Conservation (phyloP, 192 early-diverging fungal genomes). For the Coemansia asiatica region DNA sequence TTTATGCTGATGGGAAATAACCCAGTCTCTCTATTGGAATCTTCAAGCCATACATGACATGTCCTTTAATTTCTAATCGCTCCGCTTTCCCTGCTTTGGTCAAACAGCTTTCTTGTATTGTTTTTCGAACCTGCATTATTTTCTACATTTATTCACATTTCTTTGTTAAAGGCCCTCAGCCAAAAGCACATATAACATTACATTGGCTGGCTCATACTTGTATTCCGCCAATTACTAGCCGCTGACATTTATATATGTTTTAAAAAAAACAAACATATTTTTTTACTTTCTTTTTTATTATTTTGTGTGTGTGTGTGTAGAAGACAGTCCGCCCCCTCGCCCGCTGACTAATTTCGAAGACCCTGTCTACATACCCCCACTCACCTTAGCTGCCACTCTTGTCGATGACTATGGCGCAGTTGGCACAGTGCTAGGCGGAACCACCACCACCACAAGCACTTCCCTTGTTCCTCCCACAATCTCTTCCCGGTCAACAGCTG, state of each 20-base stretch:
- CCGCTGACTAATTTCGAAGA: slow-evolving; percentile 48
- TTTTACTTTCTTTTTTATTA: too few relatives aligned
- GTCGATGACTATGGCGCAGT: slow-evolving; percentile 40
- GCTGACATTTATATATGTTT: too few relatives aligned
- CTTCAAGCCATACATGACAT: not conserved
- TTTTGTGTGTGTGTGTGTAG: slow-evolving; percentile 8
- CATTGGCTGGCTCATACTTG: not conserved
- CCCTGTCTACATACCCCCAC: slow-evolving; percentile 52
- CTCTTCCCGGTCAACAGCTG: not conserved
- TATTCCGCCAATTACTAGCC: not conserved
- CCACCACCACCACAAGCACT: slow-evolving; percentile 5
- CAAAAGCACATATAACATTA: not conserved
- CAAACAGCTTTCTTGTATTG: not conserved
- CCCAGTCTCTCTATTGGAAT: not conserved
- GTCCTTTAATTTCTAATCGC: not conserved
- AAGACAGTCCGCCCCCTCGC: slow-evolving; percentile 48
- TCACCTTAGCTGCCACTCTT: slow-evolving; percentile 47
- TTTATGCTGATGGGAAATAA: not conserved
- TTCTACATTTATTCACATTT: not conserved
- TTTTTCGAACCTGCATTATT: not conserved
- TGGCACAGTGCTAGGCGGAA: slow-evolving; percentile 1
- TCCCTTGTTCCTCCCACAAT: not conserved
- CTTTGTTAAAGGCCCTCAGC: not conserved
- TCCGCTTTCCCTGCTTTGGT: not conserved
- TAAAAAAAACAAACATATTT: not conserved